Base-by-base conservation (phyloP, 371 early-diverging fungal genomes). In the Capniomyces stellatus region DNA sequence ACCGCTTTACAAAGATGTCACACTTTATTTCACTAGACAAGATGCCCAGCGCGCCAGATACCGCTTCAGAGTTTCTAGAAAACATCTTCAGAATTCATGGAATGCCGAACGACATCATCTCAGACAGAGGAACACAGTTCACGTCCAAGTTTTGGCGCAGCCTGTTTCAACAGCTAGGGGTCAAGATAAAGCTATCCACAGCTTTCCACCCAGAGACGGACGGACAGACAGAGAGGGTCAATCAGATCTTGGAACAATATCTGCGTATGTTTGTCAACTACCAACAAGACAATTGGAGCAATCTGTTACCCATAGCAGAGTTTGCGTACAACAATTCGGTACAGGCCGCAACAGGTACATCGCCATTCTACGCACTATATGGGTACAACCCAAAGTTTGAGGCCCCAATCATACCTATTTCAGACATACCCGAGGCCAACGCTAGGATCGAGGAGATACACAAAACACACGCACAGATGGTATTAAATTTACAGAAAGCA, bases 1-100 rank as follows among this genome's bases (percentile, higher is more conserved):
- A 73, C 55, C 50, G 66, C 15, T 54, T 71, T 0, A 56, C 75
- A 2, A 77, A 76, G 49, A 63, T 61, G 46, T 64, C 62, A 2
- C 66, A 66, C 31, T 69, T 76, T 42, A 51, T 65, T 1, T 67
- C 77, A 0, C 61, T 60, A 18, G 23, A 35, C 4, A 57, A 55
- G n/a, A 3, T 46, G 12, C 40, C 30, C 21, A 23, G 23, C 23
- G 21, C 51, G 4, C 21, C 12, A 27, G 30, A 4, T 21, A 51
- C 46, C 8, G 51, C 28, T 12, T 21, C 21, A 12, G 12, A 25
- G 28, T 30, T 51, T 12, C 8, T 51, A 18, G 29, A 51, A 51
- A 4, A 46, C 46, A 27, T 51, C 22, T 51, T 51, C 28, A 10
- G 10, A 12, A 4, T 23, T 25, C 28, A 51, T 51, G 51, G 51